Evolutionary conservation across 352 stramenopile genomes (phyloP).

Genomic region (Elongisporangium undulatum): DNA sequence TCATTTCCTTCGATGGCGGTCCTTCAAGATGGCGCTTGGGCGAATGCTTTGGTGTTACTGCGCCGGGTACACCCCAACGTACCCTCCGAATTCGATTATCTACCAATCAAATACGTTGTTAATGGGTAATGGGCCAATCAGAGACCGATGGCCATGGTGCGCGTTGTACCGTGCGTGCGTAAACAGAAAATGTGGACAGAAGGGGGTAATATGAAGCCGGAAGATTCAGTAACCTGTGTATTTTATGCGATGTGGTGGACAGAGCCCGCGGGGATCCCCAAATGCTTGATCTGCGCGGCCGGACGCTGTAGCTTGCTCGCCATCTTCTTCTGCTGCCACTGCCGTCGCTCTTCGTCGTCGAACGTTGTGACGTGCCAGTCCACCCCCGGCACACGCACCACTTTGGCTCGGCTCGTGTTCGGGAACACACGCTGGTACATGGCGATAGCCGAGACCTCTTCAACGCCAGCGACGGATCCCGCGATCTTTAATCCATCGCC

Average conservation of each 20-base stretch:
- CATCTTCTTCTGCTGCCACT: constrained; percentile 96
- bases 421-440: constrained; percentile 87
- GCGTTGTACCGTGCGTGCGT: no score
- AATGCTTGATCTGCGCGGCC: constrained; percentile 62
- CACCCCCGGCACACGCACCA: constrained; percentile 75
- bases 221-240: not conserved
- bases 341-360: constrained; percentile 55
- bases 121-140: no score
- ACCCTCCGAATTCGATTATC: no score
- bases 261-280: constrained; percentile 33
- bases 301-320: constrained; percentile 88
- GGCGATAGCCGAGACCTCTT: constrained; percentile 93
- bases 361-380: constrained; percentile 79
- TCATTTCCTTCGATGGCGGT: no score
- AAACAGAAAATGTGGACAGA: no score
- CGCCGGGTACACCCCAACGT: no score
- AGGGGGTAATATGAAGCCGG: not conserved
- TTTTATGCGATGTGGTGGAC: constrained; percentile 36
- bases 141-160: no score
- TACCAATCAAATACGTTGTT: no score
- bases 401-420: constrained; percentile 59
- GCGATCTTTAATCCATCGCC: constrained; percentile 78
- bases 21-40: no score
- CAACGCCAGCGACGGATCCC: constrained; percentile 68
- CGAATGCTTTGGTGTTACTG: no score